Conservation (phyloP, 2,329 filamentous ascomycete species). For the Neofusicoccum sp. region DNA sequence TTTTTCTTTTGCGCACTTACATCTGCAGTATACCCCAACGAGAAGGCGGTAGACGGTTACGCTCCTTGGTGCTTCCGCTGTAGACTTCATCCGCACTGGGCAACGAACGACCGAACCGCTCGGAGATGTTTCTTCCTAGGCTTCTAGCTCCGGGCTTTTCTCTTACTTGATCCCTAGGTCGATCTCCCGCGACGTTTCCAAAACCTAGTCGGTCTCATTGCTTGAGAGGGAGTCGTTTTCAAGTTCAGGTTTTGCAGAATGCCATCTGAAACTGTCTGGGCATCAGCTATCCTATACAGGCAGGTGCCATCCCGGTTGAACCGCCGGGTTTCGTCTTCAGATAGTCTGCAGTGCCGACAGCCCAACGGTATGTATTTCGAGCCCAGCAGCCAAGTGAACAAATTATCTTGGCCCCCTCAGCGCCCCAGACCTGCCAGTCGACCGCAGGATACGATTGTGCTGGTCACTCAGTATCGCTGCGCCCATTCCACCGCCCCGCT, state of each 20-base stretch:
- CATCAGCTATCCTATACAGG: not conserved
- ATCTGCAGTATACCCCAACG: too few species aligned
- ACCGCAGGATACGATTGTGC: conserved; percentile 10
- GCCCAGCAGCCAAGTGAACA: not conserved
- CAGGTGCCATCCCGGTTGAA: not conserved
- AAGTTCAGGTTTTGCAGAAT: not conserved
- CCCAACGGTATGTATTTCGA: not conserved
- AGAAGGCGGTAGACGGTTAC: too few species aligned
- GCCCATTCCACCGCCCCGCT: not conserved
- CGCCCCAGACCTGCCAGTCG: not conserved
- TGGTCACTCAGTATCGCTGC: conserved; percentile 7
- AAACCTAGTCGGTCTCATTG: not conserved
- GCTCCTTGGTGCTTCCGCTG: too few species aligned
- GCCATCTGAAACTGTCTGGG: not conserved
- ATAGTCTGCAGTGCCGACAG: not conserved
- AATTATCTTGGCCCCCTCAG: not conserved
- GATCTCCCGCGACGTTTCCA: conserved; percentile 1
- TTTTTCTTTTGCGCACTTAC: not conserved
- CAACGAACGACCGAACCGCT: too few species aligned
- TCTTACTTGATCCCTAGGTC: not conserved
- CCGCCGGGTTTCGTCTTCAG: not conserved
- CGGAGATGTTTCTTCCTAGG: not conserved
- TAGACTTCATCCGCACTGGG: too few species aligned
- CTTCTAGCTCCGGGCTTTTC: not conserved
- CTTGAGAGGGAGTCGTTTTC: not conserved